A percentile compares a stretch with the other conserved stretches of the same genome.
These are phyloP conservation scores for Heimioporus sp. DNA, from an alignment of 768 basidiomycete species.

Conservation along the genomic window DNA sequence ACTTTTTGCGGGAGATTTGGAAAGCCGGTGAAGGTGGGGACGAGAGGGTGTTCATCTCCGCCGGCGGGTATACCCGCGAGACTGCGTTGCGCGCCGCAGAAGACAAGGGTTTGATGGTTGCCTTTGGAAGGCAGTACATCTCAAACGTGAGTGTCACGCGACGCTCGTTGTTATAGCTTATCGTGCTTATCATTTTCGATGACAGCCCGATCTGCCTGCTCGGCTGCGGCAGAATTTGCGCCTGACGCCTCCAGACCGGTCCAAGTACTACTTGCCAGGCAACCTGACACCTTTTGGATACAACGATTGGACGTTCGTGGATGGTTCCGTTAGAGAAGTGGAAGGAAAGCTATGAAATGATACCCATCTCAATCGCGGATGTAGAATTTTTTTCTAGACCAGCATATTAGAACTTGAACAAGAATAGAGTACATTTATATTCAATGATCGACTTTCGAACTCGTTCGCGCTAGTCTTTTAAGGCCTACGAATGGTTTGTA, in stretches of 20 bases:
- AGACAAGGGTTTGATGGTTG: conserved; percentile 8
- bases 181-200: neutral
- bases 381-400: neutral
- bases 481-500: too few species aligned
- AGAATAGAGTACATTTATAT: neutral
- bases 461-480: too few species aligned
- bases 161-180: too few species aligned
- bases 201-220: conserved; percentile 27
- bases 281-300: conserved; percentile 25
- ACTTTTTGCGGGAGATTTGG: conserved; percentile 29
- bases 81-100: conserved; percentile 37
- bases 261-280: conserved; percentile 25
- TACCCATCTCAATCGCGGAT: neutral
- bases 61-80: conserved; percentile 43
- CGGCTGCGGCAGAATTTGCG: conserved; percentile 18
- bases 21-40: neutral
- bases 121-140: conserved; percentile 24
- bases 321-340: neutral
- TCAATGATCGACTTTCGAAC: neutral
- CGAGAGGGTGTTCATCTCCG: conserved; percentile 33
- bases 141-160: neutral
- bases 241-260: conserved; percentile 15
- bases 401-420: neutral
- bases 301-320: conserved; percentile 28
- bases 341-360: neutral